phyloP scores from a whole-genome alignment of 805 yeast species.

The Nematodospora valgi region DNA sequence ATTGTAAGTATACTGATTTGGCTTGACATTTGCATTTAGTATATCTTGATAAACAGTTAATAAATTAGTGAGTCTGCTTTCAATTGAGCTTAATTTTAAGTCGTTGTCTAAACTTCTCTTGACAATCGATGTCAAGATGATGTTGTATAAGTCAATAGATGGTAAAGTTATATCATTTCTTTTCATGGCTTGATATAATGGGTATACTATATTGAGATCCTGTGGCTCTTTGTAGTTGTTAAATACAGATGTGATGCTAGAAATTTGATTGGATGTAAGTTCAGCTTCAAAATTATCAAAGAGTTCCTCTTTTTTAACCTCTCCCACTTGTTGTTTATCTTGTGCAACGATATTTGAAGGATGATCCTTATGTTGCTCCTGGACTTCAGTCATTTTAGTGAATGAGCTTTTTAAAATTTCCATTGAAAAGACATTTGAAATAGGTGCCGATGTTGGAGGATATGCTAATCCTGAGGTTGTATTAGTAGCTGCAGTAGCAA shows the following conservation, averaged over 20 bases:
- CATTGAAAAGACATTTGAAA: conserved; percentile 3
- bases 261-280: conserved; percentile 15
- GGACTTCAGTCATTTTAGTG: conserved; percentile 1
- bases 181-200: conserved; percentile 38
- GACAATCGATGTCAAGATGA: conserved; percentile 53
- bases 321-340: neutral
- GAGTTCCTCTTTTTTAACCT: neutral
- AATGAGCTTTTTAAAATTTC: conserved; percentile 5
- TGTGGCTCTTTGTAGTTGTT: conserved; percentile 13
- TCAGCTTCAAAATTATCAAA: conserved; percentile 11
- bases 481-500: neutral
- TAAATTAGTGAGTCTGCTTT: conserved; percentile 58
- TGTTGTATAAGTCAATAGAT: conserved; percentile 48
- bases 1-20: conserved; percentile 53
- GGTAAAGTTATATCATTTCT: conserved; percentile 43
- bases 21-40: conserved; percentile 43
- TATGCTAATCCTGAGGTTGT: too few relatives aligned
- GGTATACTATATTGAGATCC: conserved; percentile 34
- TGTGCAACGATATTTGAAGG: conserved; percentile 11
- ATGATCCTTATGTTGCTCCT: neutral
- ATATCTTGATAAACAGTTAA: conserved; percentile 68
- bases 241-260: conserved; percentile 17
- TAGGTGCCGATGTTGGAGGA: neutral
- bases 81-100: conserved; percentile 36
- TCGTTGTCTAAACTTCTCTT: conserved; percentile 46